Evolutionary conservation across 371 early-diverging fungal genomes (phyloP).

Genomic region (Fennellomyces sp.): DNA sequence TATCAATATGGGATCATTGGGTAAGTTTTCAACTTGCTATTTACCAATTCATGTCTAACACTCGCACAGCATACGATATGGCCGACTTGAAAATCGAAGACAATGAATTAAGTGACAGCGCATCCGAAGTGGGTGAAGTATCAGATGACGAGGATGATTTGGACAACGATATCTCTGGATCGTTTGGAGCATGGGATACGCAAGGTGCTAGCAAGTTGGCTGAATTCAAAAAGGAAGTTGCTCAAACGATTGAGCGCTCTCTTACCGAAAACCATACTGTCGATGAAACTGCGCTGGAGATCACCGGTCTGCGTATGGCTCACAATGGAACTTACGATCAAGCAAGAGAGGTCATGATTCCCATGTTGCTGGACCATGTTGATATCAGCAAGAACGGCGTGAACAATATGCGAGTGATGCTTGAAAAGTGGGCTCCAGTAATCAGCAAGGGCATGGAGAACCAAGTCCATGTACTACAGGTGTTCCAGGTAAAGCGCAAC

Average conservation of each 20-base stretch:
- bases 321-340: slow-evolving; percentile 82
- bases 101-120: slow-evolving; percentile 51
- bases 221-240: slow-evolving; percentile 81
- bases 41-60: background rate
- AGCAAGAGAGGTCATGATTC: slow-evolving; percentile 76
- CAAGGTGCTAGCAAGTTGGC: slow-evolving; percentile 46
- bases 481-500: slow-evolving; percentile 53
- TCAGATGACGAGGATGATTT: slow-evolving; percentile 54
- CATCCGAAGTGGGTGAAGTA: slow-evolving; percentile 57
- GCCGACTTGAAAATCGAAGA: slow-evolving; percentile 41
- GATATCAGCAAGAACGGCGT: slow-evolving; percentile 39
- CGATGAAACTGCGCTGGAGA: slow-evolving; percentile 83
- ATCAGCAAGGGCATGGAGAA: slow-evolving; percentile 71
- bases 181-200: slow-evolving; percentile 35
- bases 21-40: slow-evolving; percentile 17
- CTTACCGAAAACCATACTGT: slow-evolving; percentile 76
- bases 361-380: slow-evolving; percentile 63
- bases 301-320: slow-evolving; percentile 91
- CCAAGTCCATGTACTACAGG: slow-evolving; percentile 75
- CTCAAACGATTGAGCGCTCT: slow-evolving; percentile 80
- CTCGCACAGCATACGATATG: slow-evolving; percentile 36
- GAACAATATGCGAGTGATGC: slow-evolving; percentile 41
- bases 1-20: slow-evolving; percentile 45
- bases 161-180: slow-evolving; percentile 21
- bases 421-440: slow-evolving; percentile 73